Evolutionary conservation across 345 rosid genomes (phyloP).

Genomic region (Mercurialis annua): DNA sequence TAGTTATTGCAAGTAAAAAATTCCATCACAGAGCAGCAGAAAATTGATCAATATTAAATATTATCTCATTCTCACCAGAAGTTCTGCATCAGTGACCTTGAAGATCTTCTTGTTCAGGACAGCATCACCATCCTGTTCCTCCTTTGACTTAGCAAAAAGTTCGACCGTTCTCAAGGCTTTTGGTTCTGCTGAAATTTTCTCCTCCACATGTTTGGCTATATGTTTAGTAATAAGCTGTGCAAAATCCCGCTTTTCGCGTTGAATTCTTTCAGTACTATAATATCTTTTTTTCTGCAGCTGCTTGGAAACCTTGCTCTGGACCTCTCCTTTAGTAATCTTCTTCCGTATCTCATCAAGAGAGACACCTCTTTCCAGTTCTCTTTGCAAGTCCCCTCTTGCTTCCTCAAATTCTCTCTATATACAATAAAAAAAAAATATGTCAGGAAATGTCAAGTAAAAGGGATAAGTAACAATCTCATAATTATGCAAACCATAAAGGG

Average conservation of each 20-base stretch:
- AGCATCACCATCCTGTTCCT: slow-evolving; percentile 46
- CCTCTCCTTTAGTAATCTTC: slow-evolving; percentile 54
- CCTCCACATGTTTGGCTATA: slow-evolving; percentile 35
- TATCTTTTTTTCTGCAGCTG: slow-evolving; percentile 37
- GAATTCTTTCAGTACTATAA: slow-evolving; percentile 51
- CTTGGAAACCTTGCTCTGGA: slow-evolving; percentile 38
- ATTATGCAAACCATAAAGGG: not conserved
- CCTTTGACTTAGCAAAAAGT: slow-evolving; percentile 54
- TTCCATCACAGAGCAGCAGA: not conserved
- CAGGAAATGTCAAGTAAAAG: slow-evolving; percentile 8
- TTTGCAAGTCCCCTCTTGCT: slow-evolving; percentile 61
- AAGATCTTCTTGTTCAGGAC: slow-evolving; percentile 58
- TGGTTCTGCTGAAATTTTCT: slow-evolving; percentile 39
- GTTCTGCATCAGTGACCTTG: slow-evolving; percentile 63
- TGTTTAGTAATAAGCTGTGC: slow-evolving; percentile 58
- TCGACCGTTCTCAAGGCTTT: slow-evolving; percentile 59
- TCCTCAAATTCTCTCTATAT: slow-evolving; percentile 64
- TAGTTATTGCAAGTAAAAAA: slow-evolving; percentile 13
- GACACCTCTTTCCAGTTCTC: slow-evolving; percentile 53
- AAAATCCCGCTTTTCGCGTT: slow-evolving; percentile 72
- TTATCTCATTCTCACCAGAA: slow-evolving; percentile 57
- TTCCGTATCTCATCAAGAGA: slow-evolving; percentile 52
- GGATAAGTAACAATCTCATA: slow-evolving; percentile 5
- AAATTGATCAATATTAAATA: slow-evolving; percentile 12
- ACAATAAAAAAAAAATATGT: slow-evolving; percentile 11